Evolutionary conservation across 2,329 filamentous ascomycete genomes (phyloP).

Genomic region (Sporothrix sp.): DNA sequence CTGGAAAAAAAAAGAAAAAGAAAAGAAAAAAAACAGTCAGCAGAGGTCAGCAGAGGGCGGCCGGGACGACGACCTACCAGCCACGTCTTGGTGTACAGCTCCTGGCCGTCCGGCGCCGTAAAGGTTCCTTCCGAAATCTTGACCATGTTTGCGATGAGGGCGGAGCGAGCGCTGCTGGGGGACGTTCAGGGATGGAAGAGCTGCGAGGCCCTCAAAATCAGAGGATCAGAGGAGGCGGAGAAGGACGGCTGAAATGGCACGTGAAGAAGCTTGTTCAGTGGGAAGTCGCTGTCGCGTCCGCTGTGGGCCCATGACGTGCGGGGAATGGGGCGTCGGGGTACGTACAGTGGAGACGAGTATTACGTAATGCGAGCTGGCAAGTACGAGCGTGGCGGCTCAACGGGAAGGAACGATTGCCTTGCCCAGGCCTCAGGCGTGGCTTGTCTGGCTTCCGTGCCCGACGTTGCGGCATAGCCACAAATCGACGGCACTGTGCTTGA

Average conservation of each 20-base stretch:
- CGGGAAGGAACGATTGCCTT: not conserved
- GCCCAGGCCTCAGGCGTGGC: too few relatives aligned
- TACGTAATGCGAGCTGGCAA: too few relatives aligned
- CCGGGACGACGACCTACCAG: conserved; percentile 44
- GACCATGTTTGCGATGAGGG: conserved; percentile 25
- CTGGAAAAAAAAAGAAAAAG: conserved; percentile 34
- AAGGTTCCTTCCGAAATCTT: conserved; percentile 42
- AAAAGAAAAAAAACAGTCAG: too few relatives aligned
- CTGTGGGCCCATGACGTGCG: not conserved
- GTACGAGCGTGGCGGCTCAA: too few relatives aligned
- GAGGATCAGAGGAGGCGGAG: too few relatives aligned
- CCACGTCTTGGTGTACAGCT: conserved; percentile 50
- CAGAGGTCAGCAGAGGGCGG: too few relatives aligned
- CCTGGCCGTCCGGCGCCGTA: conserved; percentile 32
- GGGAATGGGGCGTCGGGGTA: not conserved
- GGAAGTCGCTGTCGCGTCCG: not conserved
- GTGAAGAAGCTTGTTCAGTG: not conserved
- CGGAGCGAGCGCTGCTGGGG: not conserved
- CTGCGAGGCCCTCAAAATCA: too few relatives aligned
- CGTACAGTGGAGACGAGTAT: not conserved
- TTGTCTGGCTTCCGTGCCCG: too few relatives aligned
- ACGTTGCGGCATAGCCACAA: too few relatives aligned
- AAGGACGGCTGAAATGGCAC: too few relatives aligned
- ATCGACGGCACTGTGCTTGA: too few relatives aligned
- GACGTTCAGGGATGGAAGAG: not conserved